Evolutionary conservation across 129 eudicot species (phyloP).

Genomic region (Chrysanthemum lavandulifolium): DNA sequence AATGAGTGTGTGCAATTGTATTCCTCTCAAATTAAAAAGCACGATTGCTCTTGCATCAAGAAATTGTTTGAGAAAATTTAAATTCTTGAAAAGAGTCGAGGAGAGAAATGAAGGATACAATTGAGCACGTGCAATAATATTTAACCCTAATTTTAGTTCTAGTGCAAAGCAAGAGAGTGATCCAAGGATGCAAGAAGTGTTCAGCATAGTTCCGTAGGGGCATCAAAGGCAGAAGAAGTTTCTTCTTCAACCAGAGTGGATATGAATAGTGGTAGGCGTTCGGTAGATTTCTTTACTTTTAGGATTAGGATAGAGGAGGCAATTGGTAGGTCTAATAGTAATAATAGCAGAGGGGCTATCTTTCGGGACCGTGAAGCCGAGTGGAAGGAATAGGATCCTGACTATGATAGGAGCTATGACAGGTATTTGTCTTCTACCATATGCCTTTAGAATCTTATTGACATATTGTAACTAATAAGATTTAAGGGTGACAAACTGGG

Average conservation of each 20-base stretch:
- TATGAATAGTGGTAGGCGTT: constrained; percentile 45
- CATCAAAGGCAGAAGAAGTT: too few relatives aligned
- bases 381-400: constrained; percentile 60
- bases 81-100: constrained; percentile 75
- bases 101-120: constrained; percentile 94
- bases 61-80: constrained; percentile 38
- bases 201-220: too few relatives aligned
- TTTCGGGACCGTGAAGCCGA: constrained; percentile 82
- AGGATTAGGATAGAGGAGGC: constrained; percentile 68
- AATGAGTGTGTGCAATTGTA: too few relatives aligned
- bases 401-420: constrained; percentile 81
- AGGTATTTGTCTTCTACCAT: constrained; percentile 34
- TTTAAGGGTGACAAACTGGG: not conserved
- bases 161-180: constrained; percentile 46
- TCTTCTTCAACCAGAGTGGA: too few relatives aligned
- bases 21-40: too few relatives aligned
- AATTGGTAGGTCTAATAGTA: constrained; percentile 52
- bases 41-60: too few relatives aligned
- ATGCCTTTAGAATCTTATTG: too few relatives aligned
- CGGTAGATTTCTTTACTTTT: constrained; percentile 44
- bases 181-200: too few relatives aligned
- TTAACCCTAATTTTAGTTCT: constrained; percentile 54
- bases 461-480: not conserved
- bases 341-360: constrained; percentile 59
- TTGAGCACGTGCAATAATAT: constrained; percentile 89